Base-by-base conservation (phyloP, 148 eudicot genomes). In the Rhododendron molle region DNA sequence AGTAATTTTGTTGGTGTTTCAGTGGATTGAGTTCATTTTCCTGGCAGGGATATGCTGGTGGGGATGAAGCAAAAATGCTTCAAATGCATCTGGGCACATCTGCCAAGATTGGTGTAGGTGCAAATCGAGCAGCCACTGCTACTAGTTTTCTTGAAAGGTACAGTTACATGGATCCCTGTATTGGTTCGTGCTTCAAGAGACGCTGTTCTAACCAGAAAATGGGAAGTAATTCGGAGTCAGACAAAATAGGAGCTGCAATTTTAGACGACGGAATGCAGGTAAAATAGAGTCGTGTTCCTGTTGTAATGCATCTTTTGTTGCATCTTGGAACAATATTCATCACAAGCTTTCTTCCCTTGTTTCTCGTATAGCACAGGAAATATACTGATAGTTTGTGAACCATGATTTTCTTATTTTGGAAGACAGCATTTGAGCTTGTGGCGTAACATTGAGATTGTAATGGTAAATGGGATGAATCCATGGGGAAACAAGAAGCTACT, bases 211-310 rank as follows among this genome's bases (percentile, higher is more conserved):
- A 82, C 52, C 89, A 82, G 46, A 85, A 87, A 89, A 84, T 82
- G 40, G 85, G 67, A 82, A 86, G 72, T 85, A 54, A 49, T 80
- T 86, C 47, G 77, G 85, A 86, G 76, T 78, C 85, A 34, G 87
- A 76, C 34, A 86, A 86, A 87, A 89, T 97, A 83, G 95, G 93
- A 54, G 92, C 80, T 88, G 92, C 89, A 82, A 92, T 97, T 84
- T 90, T 97, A 82, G 99, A 97, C 88, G 99, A 97, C 88, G 99
- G 99, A 47, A 93, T 97, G 99, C 98, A 97, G 99, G 99, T 96
- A 84, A 80, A 49, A 52, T 7, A 40, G 30, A 56, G 10, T 87
- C 14, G 26, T 10, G 23, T 80, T 40, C 18, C 23, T 28, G n/a
- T 81, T 54, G 67, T 83, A 58, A 83, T 83, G 78, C 78, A 71